Base-by-base conservation (phyloP, 441 rosid species). In the Populus tomentosa region DNA sequence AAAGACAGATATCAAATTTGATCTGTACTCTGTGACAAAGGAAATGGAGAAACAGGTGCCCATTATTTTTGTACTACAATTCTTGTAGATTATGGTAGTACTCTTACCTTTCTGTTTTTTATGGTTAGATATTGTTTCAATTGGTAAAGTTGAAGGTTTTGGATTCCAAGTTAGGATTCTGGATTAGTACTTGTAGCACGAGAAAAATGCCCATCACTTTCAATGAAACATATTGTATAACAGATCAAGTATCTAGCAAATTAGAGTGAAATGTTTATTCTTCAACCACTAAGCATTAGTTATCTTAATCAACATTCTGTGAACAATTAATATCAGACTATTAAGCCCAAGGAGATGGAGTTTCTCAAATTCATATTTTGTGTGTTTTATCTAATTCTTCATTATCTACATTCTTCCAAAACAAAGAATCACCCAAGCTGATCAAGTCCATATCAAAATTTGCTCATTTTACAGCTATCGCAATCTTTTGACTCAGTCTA, bases 41-140 rank as follows among this genome's bases (percentile, higher is more conserved):
- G 99, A 92, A 83, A 95, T 95, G 93, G 99, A 93, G 86, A 95
- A 86, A 84, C 99, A 95, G 99, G 99, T 93, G 71, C 24, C 40
- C 65, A 24, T 74, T 18, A 21, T 76, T 40, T 40, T 40, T 10
- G 46, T 40, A 40, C 10, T 40, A 40, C 46, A 40, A 10, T 40
- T 73, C 35, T 68, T 70, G 36, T 61, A 69, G 16, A 36, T 24
- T 42, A 69, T 16, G 73, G 20, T 9, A 26, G 16, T 67, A 4
- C 61, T 24, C 18, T 36, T 53, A 24, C 30, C 18, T 56, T 14
- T 42, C 18, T 24, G 65, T 14, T 32, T 30, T 56, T 72, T 10
- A 46, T 66, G 61, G 24, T 72, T 66, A 3, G 21, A 36, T 69
- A 28, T 71, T 40, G 36, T 71, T 71, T 71, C 9, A 65, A 64